These are phyloP conservation scores for Dryas alaskensis DNA, from an alignment of 306 rosid genomes.

Conservation along the genomic window DNA sequence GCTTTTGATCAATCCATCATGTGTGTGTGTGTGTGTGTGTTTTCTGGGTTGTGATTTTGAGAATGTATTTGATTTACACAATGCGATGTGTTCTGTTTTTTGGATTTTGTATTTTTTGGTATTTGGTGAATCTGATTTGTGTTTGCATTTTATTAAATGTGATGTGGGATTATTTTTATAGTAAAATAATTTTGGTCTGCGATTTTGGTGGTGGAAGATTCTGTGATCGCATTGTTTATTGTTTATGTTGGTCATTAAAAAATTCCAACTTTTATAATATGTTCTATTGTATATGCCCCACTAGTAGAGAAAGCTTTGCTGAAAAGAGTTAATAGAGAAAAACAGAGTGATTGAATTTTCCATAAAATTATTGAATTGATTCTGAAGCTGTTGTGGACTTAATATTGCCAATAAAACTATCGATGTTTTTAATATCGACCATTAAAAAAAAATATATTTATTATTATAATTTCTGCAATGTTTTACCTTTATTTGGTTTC, in stretches of 20 bases:
- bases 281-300: background rate
- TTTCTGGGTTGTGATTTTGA: no score
- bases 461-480: background rate
- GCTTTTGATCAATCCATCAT: no score
- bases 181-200: no score
- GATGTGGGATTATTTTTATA: no score
- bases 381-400: background rate
- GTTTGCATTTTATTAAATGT: background rate
- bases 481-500: background rate
- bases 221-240: conserved; percentile 14
- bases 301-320: no score
- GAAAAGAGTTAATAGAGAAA: no score
- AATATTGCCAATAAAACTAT: background rate
- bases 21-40: no score
- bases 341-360: background rate
- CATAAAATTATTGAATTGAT: background rate
- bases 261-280: background rate
- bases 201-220: conserved; percentile 7
- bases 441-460: background rate
- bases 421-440: background rate
- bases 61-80: background rate
- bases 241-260: background rate
- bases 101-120: background rate
- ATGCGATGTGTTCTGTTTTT: background rate
- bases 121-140: background rate